Base-by-base conservation (phyloP, 2,329 filamentous ascomycete species). In the Verticillium tricorpus region DNA sequence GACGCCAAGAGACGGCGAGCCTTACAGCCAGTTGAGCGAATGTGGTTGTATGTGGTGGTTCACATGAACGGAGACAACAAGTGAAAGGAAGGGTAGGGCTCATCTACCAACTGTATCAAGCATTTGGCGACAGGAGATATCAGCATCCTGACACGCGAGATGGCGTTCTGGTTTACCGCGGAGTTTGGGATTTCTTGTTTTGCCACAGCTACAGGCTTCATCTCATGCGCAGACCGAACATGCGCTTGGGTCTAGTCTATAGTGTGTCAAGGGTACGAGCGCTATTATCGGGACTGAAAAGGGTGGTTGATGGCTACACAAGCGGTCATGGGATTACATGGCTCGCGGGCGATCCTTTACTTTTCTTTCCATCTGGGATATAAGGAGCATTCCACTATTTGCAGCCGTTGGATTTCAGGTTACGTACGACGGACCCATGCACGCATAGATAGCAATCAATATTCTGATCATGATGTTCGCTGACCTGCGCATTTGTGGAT, bases 1-100 rank as follows among this genome's bases (percentile, higher is more conserved):
- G 67, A 40, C 56, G 61, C 32, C 60, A 64, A 59, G 50, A 12
- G 40, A 59, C 7, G 25, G 34, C 9, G 39, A 35, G 62, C 63
- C 54, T 66, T 63, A 32, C 32, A 60, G 68, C 25, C 76, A 82
- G 57, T 72, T 84, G 61, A 83, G 79, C 61, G 74, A 79, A 39
- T 85, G 83, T 60, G 82, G 80, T 9, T 85, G 83, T 65, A 74
- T 83, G 65, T 85, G 82, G 82, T 83, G 77, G 73, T 72, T 79
- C 57, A 78, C 75, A 60, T 84, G 61, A 67, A 32, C 32, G 14
- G 2, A 14, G 45, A 22, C 22, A n/a, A 52, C 2, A 11, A 28
- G 45, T 19, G 45, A 25, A 52, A 8, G 45, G 19, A 14, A 52
- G 7, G 45, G 19, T 11, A 25, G 45, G 19, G 11, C 22, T 25